These are phyloP conservation scores for Dimocarpus longan DNA, from an alignment of 345 rosid genomes.

Conservation along the genomic window DNA sequence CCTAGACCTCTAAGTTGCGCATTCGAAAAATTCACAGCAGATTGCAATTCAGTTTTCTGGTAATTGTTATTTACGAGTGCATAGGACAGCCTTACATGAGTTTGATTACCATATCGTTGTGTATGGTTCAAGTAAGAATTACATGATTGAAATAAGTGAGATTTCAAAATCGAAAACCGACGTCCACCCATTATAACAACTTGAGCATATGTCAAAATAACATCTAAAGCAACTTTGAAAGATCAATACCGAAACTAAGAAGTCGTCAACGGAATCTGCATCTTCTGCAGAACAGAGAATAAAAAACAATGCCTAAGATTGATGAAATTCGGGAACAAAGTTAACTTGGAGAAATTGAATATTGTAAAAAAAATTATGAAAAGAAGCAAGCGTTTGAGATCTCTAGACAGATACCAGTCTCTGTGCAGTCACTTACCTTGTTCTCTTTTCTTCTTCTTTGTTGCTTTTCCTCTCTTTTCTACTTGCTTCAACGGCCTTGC, in stretches of 20 bases:
- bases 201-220: neutral
- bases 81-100: constrained; percentile 22
- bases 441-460: neutral
- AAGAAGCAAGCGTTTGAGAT: neutral
- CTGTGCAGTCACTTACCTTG: neutral
- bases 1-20: constrained; percentile 17
- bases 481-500: neutral
- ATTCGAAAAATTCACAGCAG: constrained; percentile 23
- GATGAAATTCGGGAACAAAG: neutral
- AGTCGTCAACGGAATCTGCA: constrained; percentile 8
- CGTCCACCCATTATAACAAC: constrained; percentile 47
- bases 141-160: constrained; percentile 14
- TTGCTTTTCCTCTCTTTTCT: neutral
- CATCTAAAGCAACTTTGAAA: constrained; percentile 10
- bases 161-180: constrained; percentile 37
- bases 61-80: constrained; percentile 20
- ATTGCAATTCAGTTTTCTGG: constrained; percentile 14
- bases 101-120: constrained; percentile 25
- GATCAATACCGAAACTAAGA: constrained; percentile 12
- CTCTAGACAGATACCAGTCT: neutral
- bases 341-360: neutral
- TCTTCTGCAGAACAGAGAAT: constrained; percentile 12
- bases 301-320: neutral
- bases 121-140: constrained; percentile 19
- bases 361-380: neutral